Conservation (phyloP, 129 eudicot species). For the Tagetes patula region DNA sequence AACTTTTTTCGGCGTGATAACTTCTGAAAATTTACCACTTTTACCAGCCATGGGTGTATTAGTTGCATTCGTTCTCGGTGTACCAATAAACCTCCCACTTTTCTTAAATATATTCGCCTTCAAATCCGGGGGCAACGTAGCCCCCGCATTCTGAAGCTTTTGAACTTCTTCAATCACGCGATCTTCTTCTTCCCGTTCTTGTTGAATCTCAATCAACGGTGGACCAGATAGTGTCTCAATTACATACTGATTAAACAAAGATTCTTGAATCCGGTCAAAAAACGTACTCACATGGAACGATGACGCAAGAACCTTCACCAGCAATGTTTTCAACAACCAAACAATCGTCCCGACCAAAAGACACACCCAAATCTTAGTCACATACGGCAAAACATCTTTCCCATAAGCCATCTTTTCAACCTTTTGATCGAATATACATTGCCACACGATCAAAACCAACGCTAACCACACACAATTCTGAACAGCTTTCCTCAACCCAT, state of each 20-base stretch:
- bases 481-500: slow-evolving; percentile 63
- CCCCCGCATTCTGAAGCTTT: slow-evolving; percentile 66
- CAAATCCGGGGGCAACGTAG: slow-evolving; percentile 59
- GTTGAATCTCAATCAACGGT: slow-evolving; percentile 44
- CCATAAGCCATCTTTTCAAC: slow-evolving; percentile 39
- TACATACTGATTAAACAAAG: slow-evolving; percentile 58
- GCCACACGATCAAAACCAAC: slow-evolving; percentile 68
- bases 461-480: slow-evolving; percentile 75
- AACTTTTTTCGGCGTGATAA: slow-evolving; percentile 39
- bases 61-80: slow-evolving; percentile 41
- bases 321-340: slow-evolving; percentile 50
- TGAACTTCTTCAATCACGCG: slow-evolving; percentile 55
- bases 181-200: slow-evolving; percentile 54
- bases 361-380: slow-evolving; percentile 53
- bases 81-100: slow-evolving; percentile 50
- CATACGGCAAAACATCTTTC: slow-evolving; percentile 41
- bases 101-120: slow-evolving; percentile 55
- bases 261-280: slow-evolving; percentile 64
- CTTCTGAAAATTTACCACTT: slow-evolving; percentile 50
- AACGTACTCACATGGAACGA: slow-evolving; percentile 61
- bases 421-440: slow-evolving; percentile 43
- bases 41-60: slow-evolving; percentile 33
- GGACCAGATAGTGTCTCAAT: slow-evolving; percentile 59
- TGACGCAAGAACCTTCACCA: slow-evolving; percentile 54
- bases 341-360: slow-evolving; percentile 47